Evolutionary conservation across 495 filamentous ascomycete species (phyloP).

Genomic region (Trichocladium antarcticum): DNA sequence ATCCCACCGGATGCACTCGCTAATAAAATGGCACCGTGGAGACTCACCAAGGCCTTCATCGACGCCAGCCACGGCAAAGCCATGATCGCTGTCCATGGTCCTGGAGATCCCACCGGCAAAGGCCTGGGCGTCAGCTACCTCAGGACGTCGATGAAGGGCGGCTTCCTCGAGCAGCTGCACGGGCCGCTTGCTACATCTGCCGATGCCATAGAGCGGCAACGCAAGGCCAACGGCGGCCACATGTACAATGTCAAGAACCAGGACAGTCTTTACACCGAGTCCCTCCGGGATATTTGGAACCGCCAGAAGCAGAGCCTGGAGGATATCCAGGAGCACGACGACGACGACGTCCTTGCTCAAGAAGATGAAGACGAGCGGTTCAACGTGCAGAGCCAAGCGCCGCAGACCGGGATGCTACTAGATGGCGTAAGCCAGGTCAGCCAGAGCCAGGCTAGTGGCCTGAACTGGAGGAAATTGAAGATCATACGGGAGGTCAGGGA

Average conservation of each 20-base stretch:
- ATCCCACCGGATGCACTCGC: constrained; percentile 55
- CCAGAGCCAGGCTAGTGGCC: constrained; percentile 56
- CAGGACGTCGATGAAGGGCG: constrained; percentile 96
- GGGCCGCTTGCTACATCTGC: constrained; percentile 79
- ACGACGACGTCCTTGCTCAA: constrained; percentile 55
- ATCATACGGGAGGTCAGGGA: constrained; percentile 59
- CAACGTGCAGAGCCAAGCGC: constrained; percentile 32
- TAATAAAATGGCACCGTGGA: constrained; percentile 80
- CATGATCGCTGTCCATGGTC: constrained; percentile 88
- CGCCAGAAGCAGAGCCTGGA: constrained; percentile 69
- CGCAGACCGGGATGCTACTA: constrained; percentile 29
- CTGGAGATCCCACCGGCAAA: constrained; percentile 89
- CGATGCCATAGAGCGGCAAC: constrained; percentile 49
- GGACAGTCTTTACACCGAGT: constrained; percentile 76
- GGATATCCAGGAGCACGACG: constrained; percentile 43
- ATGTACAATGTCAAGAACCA: constrained; percentile 94
- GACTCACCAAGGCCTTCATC: constrained; percentile 87
- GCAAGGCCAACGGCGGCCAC: constrained; percentile 86
- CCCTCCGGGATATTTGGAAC: constrained; percentile 82
- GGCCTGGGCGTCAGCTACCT: constrained; percentile 93
- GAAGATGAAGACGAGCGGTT: constrained; percentile 47
- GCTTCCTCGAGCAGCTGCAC: constrained; percentile 82
- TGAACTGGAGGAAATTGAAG: constrained; percentile 56
- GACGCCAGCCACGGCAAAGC: constrained; percentile 89
- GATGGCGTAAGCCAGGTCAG: constrained; percentile 84